phyloP scores from a whole-genome alignment of 2,329 filamentous ascomycete species.

The Neocucurbitaria cava region DNA sequence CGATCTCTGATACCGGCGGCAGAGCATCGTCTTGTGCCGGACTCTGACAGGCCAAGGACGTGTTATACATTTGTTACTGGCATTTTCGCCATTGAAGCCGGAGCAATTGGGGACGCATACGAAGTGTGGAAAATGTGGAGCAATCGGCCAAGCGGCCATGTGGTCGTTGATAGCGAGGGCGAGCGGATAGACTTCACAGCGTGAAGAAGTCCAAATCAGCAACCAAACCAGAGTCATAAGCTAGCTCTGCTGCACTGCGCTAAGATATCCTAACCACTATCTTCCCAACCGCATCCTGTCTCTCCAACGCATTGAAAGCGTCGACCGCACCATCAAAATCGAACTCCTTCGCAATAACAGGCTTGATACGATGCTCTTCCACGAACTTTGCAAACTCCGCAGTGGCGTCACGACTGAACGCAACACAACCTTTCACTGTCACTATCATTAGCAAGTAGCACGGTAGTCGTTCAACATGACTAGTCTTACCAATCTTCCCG shows the following conservation, averaged over 20 bases:
- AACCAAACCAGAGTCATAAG: too few species aligned
- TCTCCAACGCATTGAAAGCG: conserved; percentile 26
- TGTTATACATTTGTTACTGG: not conserved
- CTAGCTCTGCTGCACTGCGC: too few species aligned
- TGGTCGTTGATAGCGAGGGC: not conserved
- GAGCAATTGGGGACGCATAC: not conserved
- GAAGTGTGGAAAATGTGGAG: not conserved
- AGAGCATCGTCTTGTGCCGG: not conserved
- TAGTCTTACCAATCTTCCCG: conserved; percentile 22
- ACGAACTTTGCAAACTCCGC: conserved; percentile 27
- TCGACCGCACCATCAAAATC: conserved; percentile 19
- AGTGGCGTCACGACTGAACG: conserved; percentile 22
- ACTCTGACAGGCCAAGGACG: not conserved
- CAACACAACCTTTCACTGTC: conserved; percentile 27
- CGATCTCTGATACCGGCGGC: conserved; percentile 18
- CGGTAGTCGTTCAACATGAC: too few species aligned
- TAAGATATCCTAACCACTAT: conserved; percentile 25
- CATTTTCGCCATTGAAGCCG: not conserved
- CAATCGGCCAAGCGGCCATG: not conserved
- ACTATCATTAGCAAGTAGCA: too few species aligned
- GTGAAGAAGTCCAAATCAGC: too few species aligned
- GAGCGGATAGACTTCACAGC: not conserved
- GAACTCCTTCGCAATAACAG: conserved; percentile 26
- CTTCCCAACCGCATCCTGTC: conserved; percentile 29
- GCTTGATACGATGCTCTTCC: conserved; percentile 27